A percentile compares a stretch with the other conserved stretches of the same genome.
phyloP scores from a whole-genome alignment of 2,329 filamentous ascomycete species.

The Herpotrichia juniperi region DNA sequence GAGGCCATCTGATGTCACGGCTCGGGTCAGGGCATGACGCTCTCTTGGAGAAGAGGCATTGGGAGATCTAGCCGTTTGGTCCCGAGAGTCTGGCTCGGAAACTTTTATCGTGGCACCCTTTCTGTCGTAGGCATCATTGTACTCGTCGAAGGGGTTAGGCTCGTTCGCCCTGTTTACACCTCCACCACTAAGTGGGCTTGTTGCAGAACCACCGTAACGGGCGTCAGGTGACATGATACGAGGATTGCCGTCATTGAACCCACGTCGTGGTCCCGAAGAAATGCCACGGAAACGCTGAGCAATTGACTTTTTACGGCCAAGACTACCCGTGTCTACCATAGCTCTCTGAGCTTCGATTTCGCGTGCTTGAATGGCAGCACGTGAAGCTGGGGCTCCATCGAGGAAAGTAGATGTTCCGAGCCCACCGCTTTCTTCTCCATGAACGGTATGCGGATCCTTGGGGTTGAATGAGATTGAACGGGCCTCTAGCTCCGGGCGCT shows the following conservation, averaged over 20 bases:
- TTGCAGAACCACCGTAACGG: slow-evolving; percentile 49
- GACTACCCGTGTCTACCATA: slow-evolving; percentile 48
- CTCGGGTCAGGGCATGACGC: slow-evolving; percentile 37
- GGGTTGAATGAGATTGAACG: slow-evolving; percentile 40
- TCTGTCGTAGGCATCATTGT: slow-evolving; percentile 68
- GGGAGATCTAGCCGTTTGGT: slow-evolving; percentile 22
- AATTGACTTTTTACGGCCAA: slow-evolving; percentile 92
- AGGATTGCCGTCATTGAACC: slow-evolving; percentile 52
- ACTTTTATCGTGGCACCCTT: slow-evolving; percentile 65
- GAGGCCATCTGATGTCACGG: slow-evolving; percentile 40
- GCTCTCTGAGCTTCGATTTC: slow-evolving; percentile 67
- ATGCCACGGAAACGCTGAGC: slow-evolving; percentile 90
- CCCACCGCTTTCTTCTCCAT: slow-evolving; percentile 82
- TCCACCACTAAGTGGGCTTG: slow-evolving; percentile 46
- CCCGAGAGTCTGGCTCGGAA: slow-evolving; percentile 46
- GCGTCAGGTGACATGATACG: slow-evolving; percentile 58
- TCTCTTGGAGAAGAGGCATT: slow-evolving; percentile 31
- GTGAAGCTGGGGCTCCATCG: slow-evolving; percentile 88
- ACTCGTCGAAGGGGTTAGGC: slow-evolving; percentile 82
- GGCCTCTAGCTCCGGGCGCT: slow-evolving; percentile 40
- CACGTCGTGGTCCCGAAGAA: slow-evolving; percentile 71
- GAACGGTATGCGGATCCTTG: slow-evolving; percentile 67
- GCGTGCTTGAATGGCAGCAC: slow-evolving; percentile 75
- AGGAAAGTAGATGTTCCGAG: slow-evolving; percentile 94
- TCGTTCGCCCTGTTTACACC: slow-evolving; percentile 50